Evolutionary conservation across 768 basidiomycete genomes (phyloP).

Genomic region (Tephrocybe sp.): DNA sequence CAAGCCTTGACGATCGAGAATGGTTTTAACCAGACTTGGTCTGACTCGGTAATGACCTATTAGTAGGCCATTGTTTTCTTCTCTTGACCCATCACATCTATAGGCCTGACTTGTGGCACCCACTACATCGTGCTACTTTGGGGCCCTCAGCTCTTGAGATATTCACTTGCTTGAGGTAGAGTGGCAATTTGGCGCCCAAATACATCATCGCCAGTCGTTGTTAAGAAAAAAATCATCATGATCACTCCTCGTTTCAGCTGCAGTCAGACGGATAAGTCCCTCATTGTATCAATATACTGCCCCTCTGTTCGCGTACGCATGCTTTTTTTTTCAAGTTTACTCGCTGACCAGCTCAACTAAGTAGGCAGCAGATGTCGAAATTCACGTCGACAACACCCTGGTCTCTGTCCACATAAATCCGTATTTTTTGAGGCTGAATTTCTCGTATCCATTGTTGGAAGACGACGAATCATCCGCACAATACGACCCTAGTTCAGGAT

Average conservation of each 20-base stretch:
- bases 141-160: not conserved
- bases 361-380: constrained; percentile 83
- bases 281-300: constrained; percentile 64
- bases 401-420: constrained; percentile 80
- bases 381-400: constrained; percentile 68
- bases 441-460: constrained; percentile 63
- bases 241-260: constrained; percentile 79
- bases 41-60: not conserved
- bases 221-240: constrained; percentile 47
- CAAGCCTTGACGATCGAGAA: constrained; percentile 1
- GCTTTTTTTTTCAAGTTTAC: constrained; percentile 6
- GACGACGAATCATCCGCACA: constrained; percentile 70
- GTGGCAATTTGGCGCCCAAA: not conserved
- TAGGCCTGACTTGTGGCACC: not conserved
- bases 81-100: constrained; percentile 6
- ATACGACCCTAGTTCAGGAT: constrained; percentile 81
- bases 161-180: not conserved
- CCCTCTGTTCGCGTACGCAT: constrained; percentile 66
- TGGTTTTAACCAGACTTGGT: not conserved
- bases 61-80: not conserved
- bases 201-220: not conserved
- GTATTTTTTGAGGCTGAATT: constrained; percentile 81
- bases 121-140: not conserved
- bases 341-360: constrained; percentile 22
- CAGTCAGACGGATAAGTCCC: constrained; percentile 54